Conservation (phyloP, 257 asterid genomes). For the Perilla frutescens region DNA sequence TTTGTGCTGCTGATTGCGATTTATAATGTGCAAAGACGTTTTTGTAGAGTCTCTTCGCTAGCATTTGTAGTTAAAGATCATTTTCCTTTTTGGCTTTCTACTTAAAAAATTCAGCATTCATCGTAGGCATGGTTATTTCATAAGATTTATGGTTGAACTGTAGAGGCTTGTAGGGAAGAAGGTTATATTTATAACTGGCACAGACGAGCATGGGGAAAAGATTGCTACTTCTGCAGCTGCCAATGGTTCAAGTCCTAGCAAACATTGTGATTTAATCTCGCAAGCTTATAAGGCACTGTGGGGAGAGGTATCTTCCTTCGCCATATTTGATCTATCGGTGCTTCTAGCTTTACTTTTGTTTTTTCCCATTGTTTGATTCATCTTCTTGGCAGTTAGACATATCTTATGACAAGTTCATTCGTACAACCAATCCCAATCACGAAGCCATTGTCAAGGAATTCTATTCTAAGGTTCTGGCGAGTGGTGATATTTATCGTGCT, state of each 20-base stretch:
- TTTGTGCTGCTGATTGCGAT: not conserved
- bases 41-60: not conserved
- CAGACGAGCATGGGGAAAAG: constrained; percentile 98
- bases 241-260: constrained; percentile 69
- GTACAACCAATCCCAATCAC: constrained; percentile 84
- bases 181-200: constrained; percentile 89
- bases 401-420: constrained; percentile 84
- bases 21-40: constrained; percentile 3
- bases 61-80: constrained; percentile 10
- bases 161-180: constrained; percentile 88
- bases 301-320: constrained; percentile 61
- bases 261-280: constrained; percentile 83
- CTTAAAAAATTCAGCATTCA: not conserved
- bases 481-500: constrained; percentile 89
- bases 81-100: constrained; percentile 16
- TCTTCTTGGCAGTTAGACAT: constrained; percentile 72
- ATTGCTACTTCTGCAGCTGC: constrained; percentile 89
- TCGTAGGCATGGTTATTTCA: constrained; percentile 16
- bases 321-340: not conserved
- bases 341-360: constrained; percentile 19
- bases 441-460: constrained; percentile 88
- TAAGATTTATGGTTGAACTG: constrained; percentile 24
- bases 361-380: constrained; percentile 27
- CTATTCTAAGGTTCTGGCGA: constrained; percentile 78
- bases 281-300: constrained; percentile 79